Base-by-base conservation (phyloP, 2,329 filamentous ascomycete species). In the Aspergillus niger region DNA sequence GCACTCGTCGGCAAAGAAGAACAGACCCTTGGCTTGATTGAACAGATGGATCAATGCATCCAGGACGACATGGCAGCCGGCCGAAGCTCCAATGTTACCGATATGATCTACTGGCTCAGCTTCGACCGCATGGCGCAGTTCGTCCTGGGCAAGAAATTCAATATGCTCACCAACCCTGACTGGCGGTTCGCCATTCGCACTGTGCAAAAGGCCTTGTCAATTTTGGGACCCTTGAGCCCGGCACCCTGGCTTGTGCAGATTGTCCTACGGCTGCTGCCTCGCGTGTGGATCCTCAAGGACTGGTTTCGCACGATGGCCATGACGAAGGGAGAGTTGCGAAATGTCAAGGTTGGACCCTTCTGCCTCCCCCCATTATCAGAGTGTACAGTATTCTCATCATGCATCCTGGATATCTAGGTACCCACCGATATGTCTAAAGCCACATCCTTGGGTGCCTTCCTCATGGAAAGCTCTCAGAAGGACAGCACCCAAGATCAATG, bases 101-200 rank as follows among this genome's bases (percentile, higher is more conserved):
- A 63, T n/a, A 22, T 63, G 1, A 63, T 73, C 22, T 69, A 68
- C 55, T 74, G 71, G 71, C 70, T 75, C n/a, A 63, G 64, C 3
- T 74, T 72, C 22, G 71, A 77, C 38, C 62, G 68, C 43, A 76
- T 77, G 67, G 72, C 72, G 5, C 67, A 74, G 11, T 69, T 76
- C 38, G 62, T 70, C 17, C 70, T 77, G 20, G 65, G 66, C 43
- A 67, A 69, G 44, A 67, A 70, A 0, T 76, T 76, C 57, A 63
- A 66, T 28, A 74, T 76, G 72, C 61, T 74, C 20, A 50, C 58
- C 1, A 52, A 68, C 17, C 56, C 67, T 28, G 39, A 67, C 15
- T 73, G 68, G 70, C 72, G 73, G 28, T 56, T 65, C 30, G 67
- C 69, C 7, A 63, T 76, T 20, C 22, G 65, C 22, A 64, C 60